Evolutionary conservation across 2,329 filamentous ascomycete species (phyloP), one percentile per base, ranked within the genome.

Genomic region (Arthroderma sp.): DNA sequence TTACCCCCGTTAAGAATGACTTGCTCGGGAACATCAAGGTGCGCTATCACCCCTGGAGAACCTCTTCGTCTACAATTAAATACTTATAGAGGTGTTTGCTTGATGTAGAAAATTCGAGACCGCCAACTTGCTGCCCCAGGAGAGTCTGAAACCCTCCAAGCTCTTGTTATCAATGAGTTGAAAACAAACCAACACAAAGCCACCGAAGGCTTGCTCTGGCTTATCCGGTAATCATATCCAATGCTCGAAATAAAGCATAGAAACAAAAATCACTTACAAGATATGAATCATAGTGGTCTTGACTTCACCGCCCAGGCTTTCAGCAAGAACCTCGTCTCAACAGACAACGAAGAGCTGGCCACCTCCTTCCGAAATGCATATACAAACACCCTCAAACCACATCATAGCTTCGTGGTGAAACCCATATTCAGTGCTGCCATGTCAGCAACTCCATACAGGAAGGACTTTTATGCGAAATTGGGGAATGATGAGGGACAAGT

Each of bases 371-470:
- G 87, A 66, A 76, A 77, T 58, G 88, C 91, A 64, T 98, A 98
- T 76, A 81, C 80, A 70, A 78, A 77, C 66, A 96, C 91, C 54
- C 86, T 98, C 66, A 95, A 95, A 78, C 87, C 87, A 25, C 84
- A 95, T 77, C 93, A 98, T 79, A 83, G 80, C 69, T 90, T 95
- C 74, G 66, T 96, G 61, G 77, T 96, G 66, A 95, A 95, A 80
- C 89, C 89, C 60, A 80, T 96, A 69, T 97, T 97, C 81, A 87
- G 81, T 66, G 86, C 90, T 61, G 91, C 91, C 71, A 95, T 98
- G 90, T 82, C 82, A 65, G 91, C 90, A 17, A 91, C 87, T 64
- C 93, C 93, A 1, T 95, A 96, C 79, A 83, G 91, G 65, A 88
- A 88, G 71, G 88, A 91, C 73, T 97, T 98, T 71, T 97, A 96